These are phyloP conservation scores for Rosellinia necatrix DNA, from an alignment of 2,329 filamentous ascomycete genomes.

Conservation along the genomic window DNA sequence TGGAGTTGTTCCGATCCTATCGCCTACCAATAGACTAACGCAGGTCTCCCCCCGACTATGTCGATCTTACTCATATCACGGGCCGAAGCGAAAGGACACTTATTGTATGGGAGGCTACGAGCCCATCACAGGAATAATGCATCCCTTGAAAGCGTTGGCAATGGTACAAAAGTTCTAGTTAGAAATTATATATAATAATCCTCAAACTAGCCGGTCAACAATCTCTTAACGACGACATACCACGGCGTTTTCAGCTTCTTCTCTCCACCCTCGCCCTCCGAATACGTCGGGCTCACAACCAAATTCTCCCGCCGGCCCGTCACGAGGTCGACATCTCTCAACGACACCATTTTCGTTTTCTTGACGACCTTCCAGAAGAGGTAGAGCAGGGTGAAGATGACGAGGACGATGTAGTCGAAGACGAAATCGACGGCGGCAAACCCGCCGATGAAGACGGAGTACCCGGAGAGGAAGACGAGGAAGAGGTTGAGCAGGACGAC, in stretches of 20 bases:
- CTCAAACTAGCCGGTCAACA: slow-evolving; percentile 17
- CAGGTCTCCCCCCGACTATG: too few species aligned
- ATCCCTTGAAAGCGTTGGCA: too few species aligned
- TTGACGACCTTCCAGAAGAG: slow-evolving; percentile 38
- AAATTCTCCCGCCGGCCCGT: slow-evolving; percentile 33
- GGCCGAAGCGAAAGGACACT: too few species aligned
- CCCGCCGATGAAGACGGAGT: slow-evolving; percentile 36
- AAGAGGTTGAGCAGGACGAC: slow-evolving; percentile 37
- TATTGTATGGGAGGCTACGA: too few species aligned
- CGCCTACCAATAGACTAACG: not conserved
- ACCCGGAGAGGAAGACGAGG: slow-evolving; percentile 39
- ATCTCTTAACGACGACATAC: slow-evolving; percentile 21
- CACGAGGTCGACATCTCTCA: slow-evolving; percentile 33
- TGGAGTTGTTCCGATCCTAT: slow-evolving; percentile 10
- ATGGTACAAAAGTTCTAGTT: too few species aligned
- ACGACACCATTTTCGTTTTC: slow-evolving; percentile 31
- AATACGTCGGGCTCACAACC: not conserved
- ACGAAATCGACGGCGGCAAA: slow-evolving; percentile 37
- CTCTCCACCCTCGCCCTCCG: slow-evolving; percentile 5
- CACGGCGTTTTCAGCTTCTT: slow-evolving; percentile 15
- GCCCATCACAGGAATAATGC: too few species aligned
- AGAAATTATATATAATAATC: not conserved
- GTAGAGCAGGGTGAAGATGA: slow-evolving; percentile 35
- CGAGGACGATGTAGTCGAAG: slow-evolving; percentile 36
- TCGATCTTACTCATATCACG: too few species aligned